Base-by-base conservation (phyloP, 768 basidiomycete genomes). In the Sarcomyxa edulis region DNA sequence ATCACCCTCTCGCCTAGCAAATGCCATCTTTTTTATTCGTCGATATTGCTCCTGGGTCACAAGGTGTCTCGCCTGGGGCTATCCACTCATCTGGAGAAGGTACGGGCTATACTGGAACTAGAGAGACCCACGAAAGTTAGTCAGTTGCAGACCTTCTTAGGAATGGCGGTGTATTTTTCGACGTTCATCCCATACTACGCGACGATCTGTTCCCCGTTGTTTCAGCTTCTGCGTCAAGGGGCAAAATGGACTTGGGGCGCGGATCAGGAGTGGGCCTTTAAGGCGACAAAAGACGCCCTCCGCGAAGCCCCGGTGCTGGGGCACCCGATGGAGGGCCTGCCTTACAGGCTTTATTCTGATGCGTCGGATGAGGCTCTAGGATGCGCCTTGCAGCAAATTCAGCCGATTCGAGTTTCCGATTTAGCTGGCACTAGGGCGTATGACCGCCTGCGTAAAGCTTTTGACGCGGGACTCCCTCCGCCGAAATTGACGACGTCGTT, bases 91-190 rank as follows among this genome's bases (percentile, higher is more conserved):
- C n/a, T n/a, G n/a, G n/a, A n/a, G n/a, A n/a, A n/a, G n/a, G n/a
- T n/a, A 5, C 64, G 66, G n/a, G n/a, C n/a, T n/a, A n/a, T n/a
- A n/a, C n/a, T n/a, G n/a, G n/a, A n/a, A n/a, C n/a, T n/a, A n/a
- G n/a, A n/a, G n/a, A n/a, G n/a, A n/a, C n/a, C n/a, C n/a, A n/a
- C n/a, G n/a, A n/a, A n/a, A 51, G 42, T 5, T 65, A 61, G 41
- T 42, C 64, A 1, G 65, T 65, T 1, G 63, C 60, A 59, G n/a
- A n/a, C n/a, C n/a, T n/a, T n/a, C n/a, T n/a, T n/a, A n/a, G n/a
- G n/a, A n/a, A n/a, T n/a, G n/a, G 56, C 60, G 24, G 60, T 65
- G 0, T 67, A 66, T 33, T 66, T 66, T 42, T 48, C 62, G 0
- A 23, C 47, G 0, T 68, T 58, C 44, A 58, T 68, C 11, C 62